Percentiles rank a stretch among this genome's conserved stretches.
These are phyloP conservation scores for Colletotrichum liaoningense DNA, from an alignment of 2,329 filamentous ascomycete genomes.

Conservation along the genomic window DNA sequence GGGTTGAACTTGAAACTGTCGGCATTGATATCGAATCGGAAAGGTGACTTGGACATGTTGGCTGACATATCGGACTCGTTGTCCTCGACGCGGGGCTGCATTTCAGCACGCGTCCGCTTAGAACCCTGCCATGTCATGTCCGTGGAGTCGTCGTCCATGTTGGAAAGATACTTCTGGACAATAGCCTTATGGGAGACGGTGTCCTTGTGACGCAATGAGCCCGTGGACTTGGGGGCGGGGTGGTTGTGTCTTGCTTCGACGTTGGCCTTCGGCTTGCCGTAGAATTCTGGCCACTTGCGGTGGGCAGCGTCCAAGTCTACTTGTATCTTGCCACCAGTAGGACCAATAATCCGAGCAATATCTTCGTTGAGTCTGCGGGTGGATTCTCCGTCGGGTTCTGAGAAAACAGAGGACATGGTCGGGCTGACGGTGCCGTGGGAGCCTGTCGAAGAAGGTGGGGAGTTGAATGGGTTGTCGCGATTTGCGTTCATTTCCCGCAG, in stretches of 20 bases:
- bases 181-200: constrained; percentile 53
- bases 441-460: constrained; percentile 68
- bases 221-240: constrained; percentile 12
- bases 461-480: constrained; percentile 68
- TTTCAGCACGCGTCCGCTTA: constrained; percentile 58
- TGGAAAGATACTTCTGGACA: constrained; percentile 39
- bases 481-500: constrained; percentile 64
- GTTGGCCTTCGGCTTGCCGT: constrained; percentile 50
- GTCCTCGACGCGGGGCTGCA: constrained; percentile 66
- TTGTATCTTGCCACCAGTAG: constrained; percentile 49
- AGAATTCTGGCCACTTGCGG: constrained; percentile 66
- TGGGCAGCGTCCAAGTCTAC: constrained; percentile 59
- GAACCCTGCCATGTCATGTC: constrained; percentile 53
- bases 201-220: constrained; percentile 52
- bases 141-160: constrained; percentile 55
- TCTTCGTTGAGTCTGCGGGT: constrained; percentile 63
- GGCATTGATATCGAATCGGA: constrained; percentile 37
- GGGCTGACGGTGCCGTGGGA: constrained; percentile 68
- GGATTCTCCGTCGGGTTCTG: constrained; percentile 65
- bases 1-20: constrained; percentile 42
- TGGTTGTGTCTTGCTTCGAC: constrained; percentile 15
- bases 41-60: constrained; percentile 54
- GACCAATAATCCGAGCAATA: constrained; percentile 55
- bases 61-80: constrained; percentile 63
- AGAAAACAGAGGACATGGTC: constrained; percentile 64